phyloP scores from a whole-genome alignment of 495 filamentous ascomycete genomes.

The Penicillium arizonense region DNA sequence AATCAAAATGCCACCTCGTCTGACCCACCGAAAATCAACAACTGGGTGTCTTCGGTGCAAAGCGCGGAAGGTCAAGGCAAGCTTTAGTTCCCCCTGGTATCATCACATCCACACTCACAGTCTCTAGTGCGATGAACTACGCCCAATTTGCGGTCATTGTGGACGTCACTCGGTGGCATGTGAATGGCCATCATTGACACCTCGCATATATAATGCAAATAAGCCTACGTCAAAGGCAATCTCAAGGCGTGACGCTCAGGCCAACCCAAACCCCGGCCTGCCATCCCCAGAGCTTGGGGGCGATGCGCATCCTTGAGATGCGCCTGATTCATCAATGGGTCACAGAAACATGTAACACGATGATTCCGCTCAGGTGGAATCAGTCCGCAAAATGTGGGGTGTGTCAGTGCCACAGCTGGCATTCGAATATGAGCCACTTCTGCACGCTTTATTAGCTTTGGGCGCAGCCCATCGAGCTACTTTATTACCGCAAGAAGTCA shows the following conservation, averaged over 20 bases:
- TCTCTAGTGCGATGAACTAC: conserved; percentile 16
- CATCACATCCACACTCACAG: not conserved
- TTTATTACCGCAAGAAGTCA: conserved; percentile 16
- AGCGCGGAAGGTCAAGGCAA: conserved; percentile 43
- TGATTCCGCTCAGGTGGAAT: conserved; percentile 17
- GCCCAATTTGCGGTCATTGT: conserved; percentile 23
- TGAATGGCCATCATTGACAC: conserved; percentile 13
- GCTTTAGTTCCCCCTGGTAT: not conserved
- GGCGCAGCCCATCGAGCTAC: conserved; percentile 18
- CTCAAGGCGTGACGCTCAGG: not conserved
- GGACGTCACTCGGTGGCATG: conserved; percentile 14
- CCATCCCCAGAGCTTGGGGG: conserved; percentile 10
- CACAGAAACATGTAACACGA: conserved; percentile 16
- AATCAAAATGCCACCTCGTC: conserved; percentile 12
- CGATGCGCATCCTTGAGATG: conserved; percentile 16
- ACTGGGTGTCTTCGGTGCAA: conserved; percentile 49
- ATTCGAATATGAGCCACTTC: conserved; percentile 24
- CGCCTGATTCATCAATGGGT: conserved; percentile 25
- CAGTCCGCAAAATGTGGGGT: conserved; percentile 18
- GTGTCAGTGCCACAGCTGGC: conserved; percentile 21
- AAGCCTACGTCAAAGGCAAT: conserved; percentile 1
- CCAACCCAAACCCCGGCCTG: not conserved
- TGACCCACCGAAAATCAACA: conserved; percentile 42
- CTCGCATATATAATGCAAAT: conserved; percentile 13
- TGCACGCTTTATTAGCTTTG: conserved; percentile 24